Evolutionary conservation across 176 grass and related monocot species (phyloP), one percentile per base, ranked within the genome.

Genomic region (Dactylis glomerata): DNA sequence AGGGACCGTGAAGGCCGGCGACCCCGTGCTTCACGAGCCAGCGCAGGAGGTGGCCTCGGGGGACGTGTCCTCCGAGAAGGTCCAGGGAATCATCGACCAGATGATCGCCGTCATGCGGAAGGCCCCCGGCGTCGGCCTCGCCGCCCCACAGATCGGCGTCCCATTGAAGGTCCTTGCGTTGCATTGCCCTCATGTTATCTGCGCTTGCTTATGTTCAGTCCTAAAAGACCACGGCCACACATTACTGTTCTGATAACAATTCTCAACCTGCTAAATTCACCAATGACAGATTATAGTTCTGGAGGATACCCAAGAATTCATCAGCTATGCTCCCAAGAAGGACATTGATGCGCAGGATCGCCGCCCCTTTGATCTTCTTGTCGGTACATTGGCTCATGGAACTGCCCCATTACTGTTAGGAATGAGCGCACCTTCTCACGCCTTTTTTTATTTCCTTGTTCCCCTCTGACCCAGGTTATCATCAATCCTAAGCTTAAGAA

Each of bases 261-360:
- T 22, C 15, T 78, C 41, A 69, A 72, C 14, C 49, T 46, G 17
- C 34, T 84, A 44, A 15, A 23, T 70, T 78, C 47, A 20, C 65
- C 20, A 75, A 57, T 69, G 73, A 9, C 89, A 96, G 96, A 96
- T 98, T 86, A 98, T 98, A 76, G 89, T 98, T 55, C 75, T 95
- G 37, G 96, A 98, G 71, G 93, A 98, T 71, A 95, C 93, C 17
- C 80, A 95, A 75, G 96, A 98, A 65, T 98, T 87, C 89, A 98
- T 98, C 51, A 93, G 89, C 55, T 98, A 93, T 92, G 91, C 86
- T 78, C 87, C 85, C 77, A 90, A 85, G 36, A 79, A 92, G 51
- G 89, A 95, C 30, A 87, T 90, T 8, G 75, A 91, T 86, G 81
- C 69, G 2, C 96, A 98, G 79, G 96, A 93, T 26, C 91, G 93